Base-by-base conservation (phyloP, 805 yeast species). In the Teunomyces lycoperdinae region DNA sequence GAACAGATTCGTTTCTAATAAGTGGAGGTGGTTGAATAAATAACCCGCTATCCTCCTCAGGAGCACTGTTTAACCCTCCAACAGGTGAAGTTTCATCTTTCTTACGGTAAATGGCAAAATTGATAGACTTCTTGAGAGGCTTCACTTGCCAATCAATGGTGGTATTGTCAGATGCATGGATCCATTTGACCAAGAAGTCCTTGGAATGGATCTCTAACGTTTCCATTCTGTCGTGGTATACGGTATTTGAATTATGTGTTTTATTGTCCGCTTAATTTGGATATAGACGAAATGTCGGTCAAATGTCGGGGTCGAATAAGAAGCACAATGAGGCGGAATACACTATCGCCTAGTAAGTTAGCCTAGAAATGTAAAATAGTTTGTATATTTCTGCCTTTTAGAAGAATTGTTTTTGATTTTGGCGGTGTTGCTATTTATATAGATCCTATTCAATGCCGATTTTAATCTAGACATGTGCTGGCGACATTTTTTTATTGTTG, bases 111-210 rank as follows among this genome's bases (percentile, higher is more conserved):
- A 73, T 68, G 14, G 72, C 67, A 48, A 73, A 68, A 49, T 68
- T 71, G 50, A 73, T 66, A 11, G 76, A 71, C 51, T 63, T 68
- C 49, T 69, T 71, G 47, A 85, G 64, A 1, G 98, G 97, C 58
- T 84, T 85, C 45, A 90, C 76, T 60, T 86, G 91, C 87, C 94
- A 92, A 51, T 79, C 79, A 39, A 92, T 78, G 14, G 74, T 64
- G 28, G 84, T 78, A 49, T 82, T 78, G 34, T 81, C 85, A 0
- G 87, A 85, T 5, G 87, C 87, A 52, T 83, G 79, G 46, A 91
- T 83, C 98, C 98, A 94, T 57, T 92, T 89, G 59, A 91, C 87
- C 52, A 90, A 81, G 60, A 88, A 92, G 48, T 94, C 86, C 64
- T 89, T 87, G 43, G 95, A 84, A 58, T 91, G 96, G 20, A 94